These are phyloP conservation scores for Rhynchosporium graminicola DNA, from an alignment of 2,329 filamentous ascomycete species.

Conservation along the genomic window DNA sequence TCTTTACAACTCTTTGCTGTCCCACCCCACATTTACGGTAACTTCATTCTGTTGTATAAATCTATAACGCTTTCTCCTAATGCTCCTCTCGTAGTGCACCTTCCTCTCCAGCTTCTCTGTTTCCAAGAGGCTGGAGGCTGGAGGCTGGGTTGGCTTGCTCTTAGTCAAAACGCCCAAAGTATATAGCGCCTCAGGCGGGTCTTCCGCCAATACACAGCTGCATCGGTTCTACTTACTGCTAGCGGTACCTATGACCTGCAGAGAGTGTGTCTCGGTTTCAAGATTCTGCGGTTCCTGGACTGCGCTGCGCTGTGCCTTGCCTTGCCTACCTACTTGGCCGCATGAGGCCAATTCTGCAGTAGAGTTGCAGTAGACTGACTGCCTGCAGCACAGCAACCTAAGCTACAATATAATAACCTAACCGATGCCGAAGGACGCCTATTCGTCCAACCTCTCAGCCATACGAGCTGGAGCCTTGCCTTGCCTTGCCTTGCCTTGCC, in stretches of 20 bases:
- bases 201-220: background rate
- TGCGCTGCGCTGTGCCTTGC: background rate
- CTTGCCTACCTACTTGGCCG: background rate
- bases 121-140: too few species aligned
- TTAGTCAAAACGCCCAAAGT: too few species aligned
- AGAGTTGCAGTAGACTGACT: background rate
- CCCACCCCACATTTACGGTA: too few species aligned
- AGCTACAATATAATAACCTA: background rate
- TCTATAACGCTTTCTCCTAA: too few species aligned
- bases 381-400: background rate
- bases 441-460: background rate
- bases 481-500: too few species aligned
- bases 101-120: too few species aligned
- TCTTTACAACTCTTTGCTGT: too few species aligned
- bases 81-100: too few species aligned
- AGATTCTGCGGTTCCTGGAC: slow-evolving; percentile 6
- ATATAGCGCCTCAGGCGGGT: background rate
- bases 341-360: background rate
- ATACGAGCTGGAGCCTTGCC: background rate
- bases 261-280: background rate
- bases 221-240: too few species aligned
- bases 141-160: too few species aligned
- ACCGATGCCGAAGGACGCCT: background rate
- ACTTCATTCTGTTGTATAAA: too few species aligned
- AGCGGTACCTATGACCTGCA: background rate